Evolutionary conservation across 176 grass and related monocot genomes (phyloP).

Genomic region (Zoysia japonica): DNA sequence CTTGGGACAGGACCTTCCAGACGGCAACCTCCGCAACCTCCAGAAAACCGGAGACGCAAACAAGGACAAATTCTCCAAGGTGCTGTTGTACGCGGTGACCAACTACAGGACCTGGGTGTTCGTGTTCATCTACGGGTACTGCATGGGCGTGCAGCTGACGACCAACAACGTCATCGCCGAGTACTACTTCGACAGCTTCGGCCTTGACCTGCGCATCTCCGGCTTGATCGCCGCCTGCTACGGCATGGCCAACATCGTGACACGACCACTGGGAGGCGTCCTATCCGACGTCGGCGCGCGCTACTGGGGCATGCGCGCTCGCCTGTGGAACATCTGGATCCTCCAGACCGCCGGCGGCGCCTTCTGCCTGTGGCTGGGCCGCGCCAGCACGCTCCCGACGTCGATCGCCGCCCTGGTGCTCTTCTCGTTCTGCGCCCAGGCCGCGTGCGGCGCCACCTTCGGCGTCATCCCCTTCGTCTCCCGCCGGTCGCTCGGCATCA

Average conservation of each 20-base stretch:
- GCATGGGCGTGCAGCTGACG: slow-evolving; percentile 90
- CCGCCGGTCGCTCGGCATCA: slow-evolving; percentile 66
- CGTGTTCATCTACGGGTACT: slow-evolving; percentile 85
- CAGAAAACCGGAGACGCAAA: slow-evolving; percentile 61
- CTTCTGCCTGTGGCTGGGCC: slow-evolving; percentile 69
- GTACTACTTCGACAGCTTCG: slow-evolving; percentile 78
- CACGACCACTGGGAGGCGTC: slow-evolving; percentile 62
- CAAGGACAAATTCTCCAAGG: slow-evolving; percentile 80
- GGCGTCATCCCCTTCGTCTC: slow-evolving; percentile 78
- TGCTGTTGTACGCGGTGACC: slow-evolving; percentile 56
- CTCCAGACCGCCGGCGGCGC: slow-evolving; percentile 80
- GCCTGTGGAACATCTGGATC: slow-evolving; percentile 90
- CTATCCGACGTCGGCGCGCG: slow-evolving; percentile 61
- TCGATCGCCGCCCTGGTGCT: slow-evolving; percentile 36
- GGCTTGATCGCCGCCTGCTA: slow-evolving; percentile 81
- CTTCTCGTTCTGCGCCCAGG: no score
- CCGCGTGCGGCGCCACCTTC: slow-evolving; percentile 27
- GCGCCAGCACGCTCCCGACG: slow-evolving; percentile 41
- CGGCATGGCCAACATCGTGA: slow-evolving; percentile 83
- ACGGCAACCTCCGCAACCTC: slow-evolving; percentile 63
- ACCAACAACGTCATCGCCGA: slow-evolving; percentile 94
- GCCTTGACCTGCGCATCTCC: slow-evolving; percentile 67
- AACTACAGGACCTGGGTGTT: slow-evolving; percentile 95
- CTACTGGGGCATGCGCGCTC: slow-evolving; percentile 70
- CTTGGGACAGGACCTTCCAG: slow-evolving; percentile 81